Conservation (phyloP, 2,329 filamentous ascomycete genomes). For the Cladosporium colombiae region DNA sequence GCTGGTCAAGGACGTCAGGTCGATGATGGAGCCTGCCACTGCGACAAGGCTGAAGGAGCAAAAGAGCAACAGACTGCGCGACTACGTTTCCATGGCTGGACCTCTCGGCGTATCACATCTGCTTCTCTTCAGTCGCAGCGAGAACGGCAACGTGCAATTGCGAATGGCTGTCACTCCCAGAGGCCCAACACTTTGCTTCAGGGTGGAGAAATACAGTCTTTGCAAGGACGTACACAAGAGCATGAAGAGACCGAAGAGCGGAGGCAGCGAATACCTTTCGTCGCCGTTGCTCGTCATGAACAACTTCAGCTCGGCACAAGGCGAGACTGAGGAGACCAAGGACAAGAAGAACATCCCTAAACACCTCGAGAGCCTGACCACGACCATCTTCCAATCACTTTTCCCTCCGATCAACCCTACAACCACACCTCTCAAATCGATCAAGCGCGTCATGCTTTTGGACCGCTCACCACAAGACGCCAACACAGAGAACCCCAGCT, state of each 20-base stretch:
- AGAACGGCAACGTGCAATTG: constrained; percentile 88
- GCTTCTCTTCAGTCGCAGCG: constrained; percentile 87
- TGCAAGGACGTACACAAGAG: constrained; percentile 86
- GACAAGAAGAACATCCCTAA: constrained; percentile 71
- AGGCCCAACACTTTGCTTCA: constrained; percentile 90
- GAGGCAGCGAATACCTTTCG: constrained; percentile 74
- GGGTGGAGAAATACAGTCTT: constrained; percentile 91
- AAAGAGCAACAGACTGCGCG: constrained; percentile 80
- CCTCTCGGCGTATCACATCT: constrained; percentile 91
- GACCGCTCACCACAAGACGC: constrained; percentile 60
- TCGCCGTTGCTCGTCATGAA: constrained; percentile 98
- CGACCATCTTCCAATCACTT: constrained; percentile 91
- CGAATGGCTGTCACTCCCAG: constrained; percentile 83
- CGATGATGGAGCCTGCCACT: constrained; percentile 94
- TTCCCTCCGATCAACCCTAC: constrained; percentile 96
- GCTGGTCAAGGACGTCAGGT: constrained; percentile 84
- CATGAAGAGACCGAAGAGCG: constrained; percentile 77
- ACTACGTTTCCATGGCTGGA: constrained; percentile 94
- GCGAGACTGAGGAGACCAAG: constrained; percentile 38
- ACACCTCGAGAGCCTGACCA: constrained; percentile 89
- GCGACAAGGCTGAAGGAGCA: constrained; percentile 87
- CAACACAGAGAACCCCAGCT: constrained; percentile 44
- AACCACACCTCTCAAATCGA: constrained; percentile 84
- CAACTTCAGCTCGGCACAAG: constrained; percentile 70
- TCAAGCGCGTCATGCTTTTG: constrained; percentile 84